Base-by-base conservation (phyloP, 2,329 filamentous ascomycete genomes). In the Tolypocladium pustulatum region DNA sequence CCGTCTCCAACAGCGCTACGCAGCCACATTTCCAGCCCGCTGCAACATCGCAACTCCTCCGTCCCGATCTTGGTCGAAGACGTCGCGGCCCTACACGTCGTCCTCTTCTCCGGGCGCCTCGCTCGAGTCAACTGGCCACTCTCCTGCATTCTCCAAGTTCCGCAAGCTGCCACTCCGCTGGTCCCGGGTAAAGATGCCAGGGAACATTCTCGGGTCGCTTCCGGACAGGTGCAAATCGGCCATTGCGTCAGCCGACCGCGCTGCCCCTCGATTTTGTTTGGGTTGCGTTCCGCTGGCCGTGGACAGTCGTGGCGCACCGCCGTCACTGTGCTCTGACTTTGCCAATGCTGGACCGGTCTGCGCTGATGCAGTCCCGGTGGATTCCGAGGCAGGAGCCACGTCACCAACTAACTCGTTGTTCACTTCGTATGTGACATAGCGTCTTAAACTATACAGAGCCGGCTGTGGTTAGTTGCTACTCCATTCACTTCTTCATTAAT, bases 201-300 rank as follows among this genome's bases (percentile, higher is more conserved):
- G 89, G 63, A 90, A 89, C 62, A 90, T 84, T 62, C 79, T 81
- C 13, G 87, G 88, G 69, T 90, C 87, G 55, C 76, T 79, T 4
- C 80, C 83, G 15, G 78, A 81, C 13, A 84, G 67, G 63, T 82
- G 78, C 58, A 75, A 64, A 60, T 80, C 75, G 54, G 73, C 69
- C 64, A 73, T 68, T 36, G 70, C 66, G 57, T 78, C 73, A 9
- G 73, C 65, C 17, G 72, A 63, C 71, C 73, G 74, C 25, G 69
- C 62, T n/a, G 68, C 65, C 25, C 77, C 75, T 59, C 69, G 64
- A n/a, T n/a, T 34, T 15, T 30, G 38, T n/a, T 40, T 52, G 20
- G 12, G 12, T 20, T 57, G 56, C n/a, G 9, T 12, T 8, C 54
- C 46, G 17, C 22, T 54, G 2, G 30, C 32, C 30, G 30, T 8